phyloP scores from a whole-genome alignment of 2,329 filamentous ascomycete species.

The Fusarium euwallaceae region DNA sequence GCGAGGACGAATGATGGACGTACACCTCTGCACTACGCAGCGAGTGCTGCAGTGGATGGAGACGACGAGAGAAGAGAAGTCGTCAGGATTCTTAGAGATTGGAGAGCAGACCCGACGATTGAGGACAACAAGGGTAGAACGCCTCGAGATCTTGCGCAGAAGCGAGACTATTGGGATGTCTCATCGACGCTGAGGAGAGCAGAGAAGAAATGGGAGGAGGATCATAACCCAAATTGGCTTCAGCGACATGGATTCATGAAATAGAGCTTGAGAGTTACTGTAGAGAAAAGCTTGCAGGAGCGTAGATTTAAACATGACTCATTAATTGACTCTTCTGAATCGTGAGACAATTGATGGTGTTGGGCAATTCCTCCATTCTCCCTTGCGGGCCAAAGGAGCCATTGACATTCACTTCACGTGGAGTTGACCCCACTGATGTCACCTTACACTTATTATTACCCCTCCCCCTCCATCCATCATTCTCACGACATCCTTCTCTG shows the following conservation, averaged over 20 bases:
- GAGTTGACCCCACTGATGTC: constrained; percentile 19
- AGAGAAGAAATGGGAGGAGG: constrained; percentile 52
- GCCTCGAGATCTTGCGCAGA: constrained; percentile 50
- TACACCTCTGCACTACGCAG: constrained; percentile 51
- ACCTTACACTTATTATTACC: constrained; percentile 28
- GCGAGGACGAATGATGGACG: constrained; percentile 47
- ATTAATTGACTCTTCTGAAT: not conserved
- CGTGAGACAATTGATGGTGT: constrained; percentile 4
- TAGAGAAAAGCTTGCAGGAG: not conserved
- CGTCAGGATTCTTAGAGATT: constrained; percentile 47
- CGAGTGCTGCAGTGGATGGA: constrained; percentile 47
- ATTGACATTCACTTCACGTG: constrained; percentile 17
- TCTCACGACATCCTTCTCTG: not conserved
- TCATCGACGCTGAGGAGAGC: constrained; percentile 50
- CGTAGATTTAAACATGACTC: not conserved
- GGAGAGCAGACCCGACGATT: constrained; percentile 47
- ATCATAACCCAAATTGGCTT: constrained; percentile 47
- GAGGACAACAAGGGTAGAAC: constrained; percentile 46
- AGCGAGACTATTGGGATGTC: constrained; percentile 50
- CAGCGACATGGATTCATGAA: constrained; percentile 44
- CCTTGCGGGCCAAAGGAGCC: constrained; percentile 38
- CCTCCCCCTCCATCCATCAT: constrained; percentile 14
- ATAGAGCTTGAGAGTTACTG: not conserved
- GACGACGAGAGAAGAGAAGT: constrained; percentile 50
- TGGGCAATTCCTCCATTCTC: constrained; percentile 25